These are phyloP conservation scores for Haberlea rhodopensis DNA, from an alignment of 257 asterid species.

Conservation along the genomic window DNA sequence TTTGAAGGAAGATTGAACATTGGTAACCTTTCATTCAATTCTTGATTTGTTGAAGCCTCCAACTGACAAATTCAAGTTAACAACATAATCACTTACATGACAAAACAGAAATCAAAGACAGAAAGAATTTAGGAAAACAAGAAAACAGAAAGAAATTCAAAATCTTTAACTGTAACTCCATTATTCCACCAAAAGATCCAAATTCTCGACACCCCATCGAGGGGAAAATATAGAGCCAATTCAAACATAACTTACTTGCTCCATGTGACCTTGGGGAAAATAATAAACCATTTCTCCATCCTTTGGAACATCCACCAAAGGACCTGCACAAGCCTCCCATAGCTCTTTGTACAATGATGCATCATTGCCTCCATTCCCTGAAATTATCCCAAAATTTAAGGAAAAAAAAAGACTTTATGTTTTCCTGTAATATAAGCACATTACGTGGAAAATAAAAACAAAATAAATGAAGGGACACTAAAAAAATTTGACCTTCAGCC, in stretches of 20 bases:
- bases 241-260: slow-evolving; percentile 28
- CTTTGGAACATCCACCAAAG: slow-evolving; percentile 33
- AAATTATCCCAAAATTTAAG: not conserved
- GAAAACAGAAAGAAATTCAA: not conserved
- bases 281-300: slow-evolving; percentile 33
- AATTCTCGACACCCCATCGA: not conserved
- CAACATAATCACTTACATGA: slow-evolving; percentile 3
- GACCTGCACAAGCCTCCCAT: slow-evolving; percentile 48
- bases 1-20: slow-evolving; percentile 52
- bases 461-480: not conserved
- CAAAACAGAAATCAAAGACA: not conserved
- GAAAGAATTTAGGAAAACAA: slow-evolving; percentile 15
- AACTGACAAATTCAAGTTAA: slow-evolving; percentile 35
- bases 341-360: slow-evolving; percentile 29
- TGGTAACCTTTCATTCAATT: slow-evolving; percentile 42
- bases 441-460: not conserved
- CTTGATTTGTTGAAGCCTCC: slow-evolving; percentile 63
- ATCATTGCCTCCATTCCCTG: slow-evolving; percentile 21
- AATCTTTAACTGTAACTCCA: not conserved
- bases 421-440: no score
- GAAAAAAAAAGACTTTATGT: no score
- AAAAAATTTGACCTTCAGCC: not conserved
- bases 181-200: slow-evolving; percentile 19
- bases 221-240: not conserved
- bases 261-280: slow-evolving; percentile 46